Evolutionary conservation across 176 grass and related monocot genomes (phyloP), one percentile per base, ranked within the genome.

Genomic region (Aegilops sharonensis): DNA sequence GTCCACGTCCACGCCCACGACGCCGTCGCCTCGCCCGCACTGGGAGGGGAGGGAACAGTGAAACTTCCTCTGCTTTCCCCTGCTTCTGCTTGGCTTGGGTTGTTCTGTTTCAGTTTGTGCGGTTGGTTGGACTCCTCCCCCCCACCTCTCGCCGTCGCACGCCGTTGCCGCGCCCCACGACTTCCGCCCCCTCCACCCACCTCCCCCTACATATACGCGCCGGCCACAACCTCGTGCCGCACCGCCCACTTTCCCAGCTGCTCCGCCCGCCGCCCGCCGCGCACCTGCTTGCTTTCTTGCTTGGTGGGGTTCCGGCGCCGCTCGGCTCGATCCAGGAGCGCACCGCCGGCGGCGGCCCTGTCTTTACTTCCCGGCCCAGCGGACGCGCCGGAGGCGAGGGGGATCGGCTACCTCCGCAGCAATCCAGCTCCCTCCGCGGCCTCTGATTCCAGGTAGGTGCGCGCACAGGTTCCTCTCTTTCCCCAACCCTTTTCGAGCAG

Each of bases 91-190:
- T 61, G 54, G 50, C 3, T 27, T n/a, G 21, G 8, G 59, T 64
- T 5, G 9, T 27, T 70, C 13, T 2, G 61, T 64, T 67, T 70
- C 11, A 0, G 60, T 63, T 66, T 2, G 35, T 47, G 71, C 43
- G 73, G 73, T 76, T 76, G 34, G 66, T 64, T 56, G 75, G 39
- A 65, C 62, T 42, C 14, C 40, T 13, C 62, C 4, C 40, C 40
- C 69, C 62, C 4, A 23, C 39, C 20, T 31, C 69, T 14, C 75
- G n/a, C 40, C 42, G 36, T 57, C 61, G 17, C 17, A 3, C 52
- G 68, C 69, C 74, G 77, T 79, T 83, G 83, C 83, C 83, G 69
- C 72, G 69, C 82, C 30, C 39, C 84, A 86, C 84, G 72, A 83
- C 79, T 90, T 86, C 88, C 75, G 14, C 74, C 80, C 40, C 80